Evolutionary conservation across 257 asterid species (phyloP).

Genomic region (Hygrophila difformis): DNA sequence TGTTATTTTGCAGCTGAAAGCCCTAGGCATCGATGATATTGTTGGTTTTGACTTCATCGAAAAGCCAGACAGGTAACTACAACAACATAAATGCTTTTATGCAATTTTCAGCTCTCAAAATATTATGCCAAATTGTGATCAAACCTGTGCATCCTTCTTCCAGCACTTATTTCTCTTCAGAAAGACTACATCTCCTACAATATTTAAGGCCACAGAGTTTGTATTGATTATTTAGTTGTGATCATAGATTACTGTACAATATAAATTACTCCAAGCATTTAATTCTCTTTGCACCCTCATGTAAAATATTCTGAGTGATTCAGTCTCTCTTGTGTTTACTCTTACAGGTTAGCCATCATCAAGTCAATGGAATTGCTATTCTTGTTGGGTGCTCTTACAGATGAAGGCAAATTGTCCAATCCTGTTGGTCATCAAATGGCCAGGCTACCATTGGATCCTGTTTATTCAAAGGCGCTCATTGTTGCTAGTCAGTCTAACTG

Average conservation of each 20-base stretch:
- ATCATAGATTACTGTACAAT: too few species aligned
- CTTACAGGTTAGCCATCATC: constrained; percentile 67
- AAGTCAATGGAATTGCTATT: constrained; percentile 78
- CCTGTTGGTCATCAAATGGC: constrained; percentile 90
- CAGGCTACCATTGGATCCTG: constrained; percentile 83
- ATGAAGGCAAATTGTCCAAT: constrained; percentile 64
- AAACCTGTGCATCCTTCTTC: too few species aligned
- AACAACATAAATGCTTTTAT: background rate
- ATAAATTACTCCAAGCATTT: too few species aligned
- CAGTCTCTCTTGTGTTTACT: constrained; percentile 9
- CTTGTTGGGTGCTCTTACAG: constrained; percentile 89
- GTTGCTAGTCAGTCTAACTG: constrained; percentile 74
- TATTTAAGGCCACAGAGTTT: too few species aligned
- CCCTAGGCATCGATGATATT: constrained; percentile 80
- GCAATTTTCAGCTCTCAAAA: too few species aligned
- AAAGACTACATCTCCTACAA: too few species aligned
- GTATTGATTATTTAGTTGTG: too few species aligned
- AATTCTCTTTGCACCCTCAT: constrained; percentile 1
- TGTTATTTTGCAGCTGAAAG: constrained; percentile 94
- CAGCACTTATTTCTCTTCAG: too few species aligned
- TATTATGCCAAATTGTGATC: too few species aligned
- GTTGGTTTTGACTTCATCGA: constrained; percentile 87
- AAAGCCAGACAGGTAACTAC: constrained; percentile 69
- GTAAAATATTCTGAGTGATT: constrained; percentile 2
- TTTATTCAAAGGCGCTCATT: constrained; percentile 84